phyloP scores from a whole-genome alignment of 2,329 filamentous ascomycete species.

The Colletotrichum sp. region DNA sequence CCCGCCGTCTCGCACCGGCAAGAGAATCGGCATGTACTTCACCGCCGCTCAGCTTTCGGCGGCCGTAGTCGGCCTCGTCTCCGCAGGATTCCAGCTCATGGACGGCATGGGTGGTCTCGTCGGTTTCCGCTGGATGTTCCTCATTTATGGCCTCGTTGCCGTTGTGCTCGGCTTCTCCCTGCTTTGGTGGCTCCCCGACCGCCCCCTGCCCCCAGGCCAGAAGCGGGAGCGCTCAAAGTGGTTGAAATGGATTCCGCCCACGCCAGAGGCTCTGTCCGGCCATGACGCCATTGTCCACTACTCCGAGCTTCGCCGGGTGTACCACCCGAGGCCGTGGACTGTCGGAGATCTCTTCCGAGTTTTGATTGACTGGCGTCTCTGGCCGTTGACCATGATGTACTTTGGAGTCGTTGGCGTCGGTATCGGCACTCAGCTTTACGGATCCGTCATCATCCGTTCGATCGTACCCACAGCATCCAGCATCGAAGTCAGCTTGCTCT shows the following conservation, averaged over 20 bases:
- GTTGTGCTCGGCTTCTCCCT: conserved; percentile 74
- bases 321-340: conserved; percentile 77
- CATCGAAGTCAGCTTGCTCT: conserved; percentile 80
- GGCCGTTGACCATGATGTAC: conserved; percentile 89
- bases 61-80: conserved; percentile 87
- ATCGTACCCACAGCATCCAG: conserved; percentile 77
- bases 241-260: conserved; percentile 70
- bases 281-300: conserved; percentile 85
- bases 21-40: conserved; percentile 89
- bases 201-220: conserved; percentile 77
- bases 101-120: conserved; percentile 78
- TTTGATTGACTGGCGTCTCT: conserved; percentile 85
- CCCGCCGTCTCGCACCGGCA: conserved; percentile 83
- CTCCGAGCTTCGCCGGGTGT: conserved; percentile 79
- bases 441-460: conserved; percentile 81
- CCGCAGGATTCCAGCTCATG: conserved; percentile 91
- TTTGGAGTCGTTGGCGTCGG: conserved; percentile 94
- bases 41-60: conserved; percentile 89
- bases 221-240: conserved; percentile 53
- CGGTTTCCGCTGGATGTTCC: conserved; percentile 92
- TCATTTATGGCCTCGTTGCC: conserved; percentile 81
- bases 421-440: conserved; percentile 88
- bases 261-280: conserved; percentile 74
- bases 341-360: conserved; percentile 73
- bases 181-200: conserved; percentile 90